Base-by-base conservation (phyloP, 2,329 filamentous ascomycete genomes). In the Penicillium sp. region DNA sequence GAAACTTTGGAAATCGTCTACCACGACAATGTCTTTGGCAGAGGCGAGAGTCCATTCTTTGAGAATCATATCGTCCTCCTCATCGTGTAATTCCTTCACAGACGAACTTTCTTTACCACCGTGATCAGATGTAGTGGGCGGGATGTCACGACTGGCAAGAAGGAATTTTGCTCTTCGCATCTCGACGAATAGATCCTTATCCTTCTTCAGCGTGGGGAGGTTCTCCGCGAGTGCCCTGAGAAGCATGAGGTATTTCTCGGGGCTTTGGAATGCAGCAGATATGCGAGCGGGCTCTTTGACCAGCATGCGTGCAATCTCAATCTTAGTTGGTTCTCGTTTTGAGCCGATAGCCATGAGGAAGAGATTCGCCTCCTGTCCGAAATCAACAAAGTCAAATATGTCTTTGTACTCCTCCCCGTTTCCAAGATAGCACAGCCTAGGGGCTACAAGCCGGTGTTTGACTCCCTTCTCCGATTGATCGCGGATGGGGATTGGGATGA, bases 321-420 rank as follows among this genome's bases (percentile, higher is more conserved):
- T 72, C 64, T 90, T 94, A 3, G 88, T 95, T 4, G 94, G 94
- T 72, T 99, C 93, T 59, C 85, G 86, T 73, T 96, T 97, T 3
- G 91, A 93, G 10, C 94, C 94, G 60, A 92, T 90, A 59, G 90
- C 89, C 64, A 91, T 84, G 18, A 99, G 77, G 66, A 99, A 99
- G 0, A 88, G 80, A 66, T 97, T 97, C 2, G 90, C 93, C 68
- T 93, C 86, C 34, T 81, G 77, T 0, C 93, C 91, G 75, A 97
- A 99, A 69, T 97, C 90, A 15, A 97, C 92, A 72, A 97, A 99
- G 69, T 97, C 91, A 62, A 99, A 96, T 32, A 99, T 95, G 32
- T 96, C 89, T 12, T 85, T 88, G 65, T 95, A 99, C 61, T 86
- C 81, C 52, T 83, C 77, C 50, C 82, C 79, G 34, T 82, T 79